Evolutionary conservation across 1,284 basidiomycete genomes (phyloP), one percentile per base, ranked within the genome.

Genomic region (Irpex sp.): DNA sequence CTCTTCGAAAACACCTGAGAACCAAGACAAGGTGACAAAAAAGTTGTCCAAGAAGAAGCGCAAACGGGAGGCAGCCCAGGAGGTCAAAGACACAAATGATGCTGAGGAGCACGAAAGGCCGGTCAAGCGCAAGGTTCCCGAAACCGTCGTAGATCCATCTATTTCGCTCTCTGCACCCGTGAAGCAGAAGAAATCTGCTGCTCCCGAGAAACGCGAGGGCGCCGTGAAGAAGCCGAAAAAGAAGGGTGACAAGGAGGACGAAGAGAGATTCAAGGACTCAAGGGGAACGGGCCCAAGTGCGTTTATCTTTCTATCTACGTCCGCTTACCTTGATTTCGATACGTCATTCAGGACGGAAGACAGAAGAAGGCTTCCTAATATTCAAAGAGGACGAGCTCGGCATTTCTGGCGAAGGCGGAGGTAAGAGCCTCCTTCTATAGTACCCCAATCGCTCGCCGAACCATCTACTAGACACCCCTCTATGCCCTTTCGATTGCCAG

Each of bases 331-430:
- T 62, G 36, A 26, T 62, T 26, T 48, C 65, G 70, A 61, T 62
- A 11, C 60, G 55, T 51, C 63, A 54, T 57, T 59, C 72, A 94
- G 94, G 92, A 64, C 85, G 85, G 47, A 89, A 82, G 75, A 96
- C 94, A 0, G 91, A 91, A 65, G 94, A 96, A 74, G 94, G 94
- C 0, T 96, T 85, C 79, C 74, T 79, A 38, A 86, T 96, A 44
- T 96, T 89, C 76, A 95, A 94, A 73, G 94, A 94, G 74, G 91
- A 89, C 68, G 94, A 96, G 69, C 83, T 96, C 9, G 85, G 88
- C 11, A 91, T 96, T 65, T 78, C 81, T 61, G 81, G 85, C 61
- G 81, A 85, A 66, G 90, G 89, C 57, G 94, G 94, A 75, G 92
- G 93, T 92, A 76, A 76, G 84, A 75, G 31, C 44, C 62, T 61